Base-by-base conservation (phyloP, 345 rosid genomes). In the Odontarrhena argentea region DNA sequence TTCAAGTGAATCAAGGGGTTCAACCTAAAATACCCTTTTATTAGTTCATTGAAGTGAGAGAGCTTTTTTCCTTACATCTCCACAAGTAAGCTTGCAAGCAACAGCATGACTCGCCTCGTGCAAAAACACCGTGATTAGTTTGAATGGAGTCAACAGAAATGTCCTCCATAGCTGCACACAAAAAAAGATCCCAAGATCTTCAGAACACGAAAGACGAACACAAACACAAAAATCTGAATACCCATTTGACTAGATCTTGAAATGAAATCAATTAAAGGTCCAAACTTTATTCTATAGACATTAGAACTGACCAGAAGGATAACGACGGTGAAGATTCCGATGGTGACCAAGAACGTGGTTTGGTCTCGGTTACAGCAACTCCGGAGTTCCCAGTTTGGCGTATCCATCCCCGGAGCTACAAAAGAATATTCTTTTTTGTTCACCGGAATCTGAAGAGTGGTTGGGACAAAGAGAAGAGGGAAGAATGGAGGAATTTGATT, bases 51-150 rank as follows among this genome's bases (percentile, higher is more conserved):
- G 46, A 60, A 60, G 51, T 57, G 10, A 73, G 58, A 59, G 46
- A 76, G 72, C 55, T 32, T 32, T 32, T 18, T 37, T 69, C 58
- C 90, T 90, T 84, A 93, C 99, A 72, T 84, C 76, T 52, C 99
- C 99, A 76, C 99, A 94, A 0, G 99, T 94, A 77, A 94, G 97
- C 79, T 77, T 94, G 78, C 99, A 91, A 63, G 97, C 99, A 65
- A 88, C 78, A 3, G 99, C 99, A 80, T 94, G 99, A 77, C 99
- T 94, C 10, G 89, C 97, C 81, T 94, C 99, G 43, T 91, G 99
- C 53, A 94, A 67, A 76, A 91, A 94, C 30, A 94, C 97, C 1
- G 99, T 91, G 61, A 94, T 94, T 68, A 91, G 95, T 91, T 94
- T 94, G 73, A 91, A 93, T 11, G 99, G 99, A 11, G 82, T 87